Base-by-base conservation (phyloP, 148 eudicot genomes). In the Simmondsia chinensis region DNA sequence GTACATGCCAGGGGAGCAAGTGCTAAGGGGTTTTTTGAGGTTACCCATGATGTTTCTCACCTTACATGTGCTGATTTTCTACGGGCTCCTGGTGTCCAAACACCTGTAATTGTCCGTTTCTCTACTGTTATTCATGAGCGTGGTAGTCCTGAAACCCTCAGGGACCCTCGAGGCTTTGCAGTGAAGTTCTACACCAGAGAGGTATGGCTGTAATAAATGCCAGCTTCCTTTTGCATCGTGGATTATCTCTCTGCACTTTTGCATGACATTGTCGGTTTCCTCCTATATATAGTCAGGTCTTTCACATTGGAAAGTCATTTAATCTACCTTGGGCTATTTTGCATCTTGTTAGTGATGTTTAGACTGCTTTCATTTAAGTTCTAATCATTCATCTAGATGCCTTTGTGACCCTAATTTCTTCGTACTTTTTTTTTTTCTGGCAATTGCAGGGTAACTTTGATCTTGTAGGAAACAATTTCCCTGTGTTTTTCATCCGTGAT, bases 101-200 rank as follows among this genome's bases (percentile, higher is more conserved):
- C 97, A 15, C 97, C 97, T 33, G 79, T 83, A 3, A 88, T 88
- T 68, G 94, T 88, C 55, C 83, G 94, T 25, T 83, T 88, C 71
- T 88, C 97, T 27, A 88, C 97, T 59, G 97, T 88, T 44, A 80
- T 83, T 57, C 96, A 88, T 65, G 97, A 88, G 43, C 94, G 94
- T 66, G 97, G 91, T 19, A 88, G 97, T 63, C 97, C 97, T 40
- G 94, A 88, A 66, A 83, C 94, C 56, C 43, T 88, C 30, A 77
- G 97, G 54, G 97, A 88, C 54, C 96, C 94, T 47, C 73, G 96
- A 58, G 96, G 96, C 44, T 88, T 88, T 63, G 96, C 96, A 24
- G 83, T 83, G 63, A 88, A 88, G 72, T 88, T 88, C 24, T 88
- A 88, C 74, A 88, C 97, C 59, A 68, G 97, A 69, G 97, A 88